Evolutionary conservation across 805 yeast genomes (phyloP).

Genomic region (Schwanniomyces yamadae): DNA sequence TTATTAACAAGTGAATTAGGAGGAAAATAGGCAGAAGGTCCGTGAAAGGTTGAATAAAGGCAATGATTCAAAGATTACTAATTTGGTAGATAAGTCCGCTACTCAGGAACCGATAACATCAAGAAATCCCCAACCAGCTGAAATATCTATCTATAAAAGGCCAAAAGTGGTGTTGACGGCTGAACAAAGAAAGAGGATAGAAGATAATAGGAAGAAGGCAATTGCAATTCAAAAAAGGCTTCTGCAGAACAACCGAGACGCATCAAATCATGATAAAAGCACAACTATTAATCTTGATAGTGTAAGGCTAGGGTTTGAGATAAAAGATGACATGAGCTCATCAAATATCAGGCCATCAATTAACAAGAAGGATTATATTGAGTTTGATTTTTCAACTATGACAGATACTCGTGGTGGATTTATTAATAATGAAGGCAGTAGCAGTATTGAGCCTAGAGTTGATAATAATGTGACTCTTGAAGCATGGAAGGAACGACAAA

Average conservation of each 20-base stretch:
- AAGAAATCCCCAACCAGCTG: conserved; percentile 3
- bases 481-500: conserved; percentile 50
- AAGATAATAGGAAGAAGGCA: conserved; percentile 54
- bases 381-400: conserved; percentile 89
- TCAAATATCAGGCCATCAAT: conserved; percentile 36
- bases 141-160: conserved; percentile 9
- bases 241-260: conserved; percentile 38
- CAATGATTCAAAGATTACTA: neutral
- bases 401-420: conserved; percentile 87
- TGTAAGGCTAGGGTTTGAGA: neutral
- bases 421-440: conserved; percentile 35
- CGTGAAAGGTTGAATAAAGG: conserved; percentile 53
- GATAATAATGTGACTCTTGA: conserved; percentile 30
- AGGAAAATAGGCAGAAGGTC: conserved; percentile 62
- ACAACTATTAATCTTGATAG: neutral
- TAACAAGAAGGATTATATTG: conserved; percentile 66
- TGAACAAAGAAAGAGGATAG: conserved; percentile 51
- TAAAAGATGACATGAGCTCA: conserved; percentile 4
- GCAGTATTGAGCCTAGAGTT: conserved; percentile 15
- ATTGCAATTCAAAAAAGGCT: conserved; percentile 39
- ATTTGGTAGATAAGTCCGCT: neutral
- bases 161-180: conserved; percentile 39
- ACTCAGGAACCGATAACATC: neutral
- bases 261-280: conserved; percentile 17
- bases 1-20: conserved; percentile 34